Base-by-base conservation (phyloP, 2,329 filamentous ascomycete genomes). In the Daldinia sp. region DNA sequence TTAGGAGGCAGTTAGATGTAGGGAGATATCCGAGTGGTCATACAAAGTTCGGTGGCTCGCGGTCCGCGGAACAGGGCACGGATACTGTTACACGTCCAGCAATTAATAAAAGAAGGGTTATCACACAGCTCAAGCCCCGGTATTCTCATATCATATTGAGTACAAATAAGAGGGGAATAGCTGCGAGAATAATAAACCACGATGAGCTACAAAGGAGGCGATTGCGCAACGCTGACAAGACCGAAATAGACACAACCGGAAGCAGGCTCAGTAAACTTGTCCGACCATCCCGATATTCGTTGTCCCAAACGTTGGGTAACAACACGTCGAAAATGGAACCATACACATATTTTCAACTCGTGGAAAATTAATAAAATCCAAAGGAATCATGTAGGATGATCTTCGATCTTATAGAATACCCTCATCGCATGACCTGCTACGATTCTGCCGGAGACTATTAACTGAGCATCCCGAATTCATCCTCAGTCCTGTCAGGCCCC, bases 401-500 rank as follows among this genome's bases (percentile, higher is more conserved):
- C 7, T 7, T 9, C 10, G 33, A 7, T 35, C 33, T 10, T 7
- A 35, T 9, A 35, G 33, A 35, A 10, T 35, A 35, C 33, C 7
- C 7, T 35, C 33, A 9, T 9, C 7, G 33, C 10, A 10, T 10
- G 33, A 35, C 9, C 33, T 10, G 33, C 7, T 7, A 35, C 10
- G 33, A 35, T 35, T 54, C n/a, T 15, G 15, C 33, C 35, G 13
- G 13, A 13, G 2, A 37, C 18, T n/a, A 10, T 15, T 18, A 13
- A 23, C 18, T 39, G 35, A 23, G 6, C 7, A 54, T 37, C 4
- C 5, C 30, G 15, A n/a, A 39, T 10, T n/a, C 4, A 35, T n/a
- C 12, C 18, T 37, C 23, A 12, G 5, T n/a, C 7, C 15, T 28
- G 15, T 57, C 33, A 71, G 48, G 66, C 69, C 30, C 69, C 69